Evolutionary conservation across 2,329 filamentous ascomycete species (phyloP).

Genomic region (Stemphylium beticola): DNA sequence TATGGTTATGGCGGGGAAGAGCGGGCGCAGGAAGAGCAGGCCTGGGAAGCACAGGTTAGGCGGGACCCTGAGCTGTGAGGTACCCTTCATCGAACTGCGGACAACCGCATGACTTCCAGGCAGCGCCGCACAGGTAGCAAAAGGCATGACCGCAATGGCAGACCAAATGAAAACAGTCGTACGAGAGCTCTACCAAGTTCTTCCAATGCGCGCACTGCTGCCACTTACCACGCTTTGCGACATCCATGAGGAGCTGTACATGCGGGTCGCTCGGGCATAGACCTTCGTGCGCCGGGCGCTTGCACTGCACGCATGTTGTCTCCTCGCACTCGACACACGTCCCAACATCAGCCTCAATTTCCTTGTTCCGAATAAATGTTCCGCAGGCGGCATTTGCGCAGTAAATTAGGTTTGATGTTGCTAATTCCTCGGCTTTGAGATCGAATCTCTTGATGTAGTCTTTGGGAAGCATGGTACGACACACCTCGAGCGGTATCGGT

Average conservation of each 20-base stretch:
- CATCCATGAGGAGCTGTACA: slow-evolving; percentile 21
- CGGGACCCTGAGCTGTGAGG: neutral
- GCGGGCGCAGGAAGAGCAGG: neutral
- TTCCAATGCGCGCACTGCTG: slow-evolving; percentile 25
- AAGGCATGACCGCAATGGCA: slow-evolving; percentile 24
- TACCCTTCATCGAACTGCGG: slow-evolving; percentile 16
- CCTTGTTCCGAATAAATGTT: slow-evolving; percentile 15
- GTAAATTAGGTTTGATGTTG: slow-evolving; percentile 25
- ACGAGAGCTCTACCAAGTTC: slow-evolving; percentile 23
- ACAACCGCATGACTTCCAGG: slow-evolving; percentile 23
- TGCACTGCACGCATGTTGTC: slow-evolving; percentile 22
- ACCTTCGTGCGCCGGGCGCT: slow-evolving; percentile 10
- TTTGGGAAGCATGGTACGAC: slow-evolving; percentile 13
- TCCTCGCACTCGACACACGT: slow-evolving; percentile 18
- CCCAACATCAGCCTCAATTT: slow-evolving; percentile 14
- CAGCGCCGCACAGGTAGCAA: slow-evolving; percentile 26
- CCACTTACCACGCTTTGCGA: slow-evolving; percentile 24
- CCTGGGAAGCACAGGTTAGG: neutral
- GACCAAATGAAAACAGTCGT: slow-evolving; percentile 28
- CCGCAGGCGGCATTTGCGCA: slow-evolving; percentile 19
- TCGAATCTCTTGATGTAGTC: slow-evolving; percentile 18
- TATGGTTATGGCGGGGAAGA: neutral
- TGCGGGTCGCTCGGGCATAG: slow-evolving; percentile 21
- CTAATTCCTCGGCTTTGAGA: slow-evolving; percentile 24
- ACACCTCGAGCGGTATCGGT: slow-evolving; percentile 20